phyloP scores from a whole-genome alignment of 108 stramenopile species.

The Nitzschia sp. region DNA sequence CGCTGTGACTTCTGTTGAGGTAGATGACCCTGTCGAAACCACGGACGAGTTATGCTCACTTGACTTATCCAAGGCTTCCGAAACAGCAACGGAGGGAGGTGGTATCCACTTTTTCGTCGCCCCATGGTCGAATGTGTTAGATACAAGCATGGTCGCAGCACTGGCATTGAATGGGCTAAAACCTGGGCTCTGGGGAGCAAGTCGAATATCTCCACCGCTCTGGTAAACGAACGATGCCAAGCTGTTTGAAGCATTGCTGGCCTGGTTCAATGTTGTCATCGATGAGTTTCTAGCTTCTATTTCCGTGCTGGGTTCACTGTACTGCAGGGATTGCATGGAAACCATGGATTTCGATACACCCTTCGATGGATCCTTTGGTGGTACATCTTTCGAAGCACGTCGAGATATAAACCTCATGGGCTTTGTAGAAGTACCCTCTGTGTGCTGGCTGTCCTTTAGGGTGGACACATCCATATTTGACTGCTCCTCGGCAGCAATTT shows the following conservation, averaged over 20 bases:
- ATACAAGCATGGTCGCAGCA: slow-evolving; percentile 11
- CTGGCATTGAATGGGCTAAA: slow-evolving; percentile 17
- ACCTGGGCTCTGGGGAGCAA: background rate
- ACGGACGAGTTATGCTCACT: background rate
- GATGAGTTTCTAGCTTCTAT: background rate
- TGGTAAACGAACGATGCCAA: background rate
- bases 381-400: background rate
- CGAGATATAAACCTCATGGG: background rate
- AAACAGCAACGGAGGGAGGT: background rate
- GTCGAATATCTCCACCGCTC: background rate
- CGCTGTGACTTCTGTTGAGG: slow-evolving; percentile 13
- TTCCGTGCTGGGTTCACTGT: slow-evolving; percentile 11
- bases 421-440: slow-evolving; percentile 12
- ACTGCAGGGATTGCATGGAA: background rate
- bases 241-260: background rate
- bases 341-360: background rate
- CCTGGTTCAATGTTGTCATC: background rate
- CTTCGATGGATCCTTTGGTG: background rate
- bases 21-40: background rate
- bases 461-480: slow-evolving; percentile 21
- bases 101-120: background rate
- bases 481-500: slow-evolving; percentile 18
- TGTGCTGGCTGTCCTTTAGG: slow-evolving; percentile 13
- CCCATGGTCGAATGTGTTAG: background rate
- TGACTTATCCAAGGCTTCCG: background rate